Evolutionary conservation across 106 monocot genomes (phyloP), one percentile per base, ranked within the genome.

Genomic region (Platanthera guangdongensis): DNA sequence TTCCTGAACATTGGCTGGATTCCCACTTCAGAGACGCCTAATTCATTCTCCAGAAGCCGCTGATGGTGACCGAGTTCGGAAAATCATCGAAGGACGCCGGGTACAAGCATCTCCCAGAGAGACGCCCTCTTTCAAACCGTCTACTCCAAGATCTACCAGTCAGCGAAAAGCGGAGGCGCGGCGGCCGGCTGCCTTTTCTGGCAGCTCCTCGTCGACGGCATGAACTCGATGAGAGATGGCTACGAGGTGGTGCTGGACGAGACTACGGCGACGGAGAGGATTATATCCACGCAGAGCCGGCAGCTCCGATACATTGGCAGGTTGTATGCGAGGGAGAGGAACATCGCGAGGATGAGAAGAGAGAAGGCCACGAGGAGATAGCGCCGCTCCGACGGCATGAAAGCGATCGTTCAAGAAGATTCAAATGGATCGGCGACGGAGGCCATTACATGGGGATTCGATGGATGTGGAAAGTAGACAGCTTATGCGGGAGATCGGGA

Each of bases 31-130:
- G 71, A 15, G 96, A 93, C 16, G 85, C 96, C 0, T 71, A 47
- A 46, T 47, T 81, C 15, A 50, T 89, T 25, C 85, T 96, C 13
- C 78, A 19, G 14, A 93, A 91, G 76, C 96, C 96, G 16, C 78
- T 96, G 30, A 82, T 93, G 49, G 9, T 96, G 45, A 77, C 93
- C 0, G 96, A 96, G 81, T 96, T 96, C 22, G 96, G 96, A 5
- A 93, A 91, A 76, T 96, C 96, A 11, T 78, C 84, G 85, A 93
- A 89, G 63, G 91, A 89, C 48, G 80, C 90, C 2, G 91, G 93
- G 4, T 96, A 74, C 80, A 87, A n/a, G 80, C 87, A 75, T 18
- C 77, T 47, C 70, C 12, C 76, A 93, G 74, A 88, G 93, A 65
- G 93, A 96, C 46, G 70, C 74, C 0, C 15, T 93, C 16, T 93